A percentile compares a stretch with the other conserved stretches of the same genome.
These are phyloP conservation scores for Rhytidiadelphus loreus DNA, from an alignment of 225 moss, liverwort and hornwort genomes.

Conservation along the genomic window DNA sequence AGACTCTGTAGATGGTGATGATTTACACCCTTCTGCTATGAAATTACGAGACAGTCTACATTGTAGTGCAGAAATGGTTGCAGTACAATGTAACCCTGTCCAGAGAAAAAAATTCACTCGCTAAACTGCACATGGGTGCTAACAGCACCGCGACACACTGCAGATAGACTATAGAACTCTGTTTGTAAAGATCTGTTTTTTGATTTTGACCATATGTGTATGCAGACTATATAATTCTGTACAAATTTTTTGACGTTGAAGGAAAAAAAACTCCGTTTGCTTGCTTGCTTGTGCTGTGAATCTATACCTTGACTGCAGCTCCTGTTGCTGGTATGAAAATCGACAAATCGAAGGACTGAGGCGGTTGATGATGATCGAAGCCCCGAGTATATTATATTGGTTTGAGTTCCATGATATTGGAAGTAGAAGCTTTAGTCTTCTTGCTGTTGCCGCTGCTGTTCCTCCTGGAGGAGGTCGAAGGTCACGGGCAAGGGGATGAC, in stretches of 20 bases:
- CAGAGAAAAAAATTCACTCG: not conserved
- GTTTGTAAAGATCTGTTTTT: not conserved
- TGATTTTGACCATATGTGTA: not conserved
- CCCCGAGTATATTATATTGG: not conserved
- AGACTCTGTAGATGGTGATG: not conserved
- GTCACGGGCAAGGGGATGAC: conserved; percentile 41
- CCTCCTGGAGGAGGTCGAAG: conserved; percentile 40
- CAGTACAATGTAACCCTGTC: not conserved
- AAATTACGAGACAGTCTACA: not conserved
- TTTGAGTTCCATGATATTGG: not conserved
- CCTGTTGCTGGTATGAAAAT: conserved; percentile 5
- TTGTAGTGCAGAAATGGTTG: conserved; percentile 16
- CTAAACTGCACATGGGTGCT: not conserved
- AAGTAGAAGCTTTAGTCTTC: not conserved
- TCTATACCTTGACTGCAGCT: not conserved
- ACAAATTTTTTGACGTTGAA: not conserved
- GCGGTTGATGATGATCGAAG: not conserved
- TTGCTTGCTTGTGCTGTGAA: not conserved
- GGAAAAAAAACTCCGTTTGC: not conserved
- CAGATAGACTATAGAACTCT: not conserved
- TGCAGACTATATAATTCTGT: not conserved
- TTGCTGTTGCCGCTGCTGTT: conserved; percentile 2
- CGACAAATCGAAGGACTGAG: conserved; percentile 26
- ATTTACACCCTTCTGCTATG: not conserved
- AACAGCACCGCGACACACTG: not conserved